These are phyloP conservation scores for Pythium periplocum DNA, from an alignment of 352 stramenopile species.

Conservation along the genomic window DNA sequence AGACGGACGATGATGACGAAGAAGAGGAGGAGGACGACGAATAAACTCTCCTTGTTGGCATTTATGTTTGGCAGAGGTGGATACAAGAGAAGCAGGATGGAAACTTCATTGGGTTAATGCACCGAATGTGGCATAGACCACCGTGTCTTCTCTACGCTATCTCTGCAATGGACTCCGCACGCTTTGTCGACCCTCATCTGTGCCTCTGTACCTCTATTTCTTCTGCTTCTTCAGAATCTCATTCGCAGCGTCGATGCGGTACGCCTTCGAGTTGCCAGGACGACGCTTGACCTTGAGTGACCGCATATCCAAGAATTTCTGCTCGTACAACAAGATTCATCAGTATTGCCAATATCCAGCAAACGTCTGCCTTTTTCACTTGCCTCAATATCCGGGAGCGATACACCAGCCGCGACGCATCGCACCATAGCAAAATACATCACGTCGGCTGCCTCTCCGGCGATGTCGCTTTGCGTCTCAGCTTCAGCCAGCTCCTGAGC, in stretches of 20 bases:
- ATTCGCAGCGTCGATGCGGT: conserved; percentile 77
- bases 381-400: conserved; percentile 90
- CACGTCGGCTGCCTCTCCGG: conserved; percentile 93
- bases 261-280: conserved; percentile 84
- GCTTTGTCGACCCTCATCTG: no score
- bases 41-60: conserved; percentile 8
- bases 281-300: conserved; percentile 90
- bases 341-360: neutral
- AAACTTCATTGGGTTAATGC: no score
- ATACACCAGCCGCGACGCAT: conserved; percentile 88
- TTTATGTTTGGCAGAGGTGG: no score
- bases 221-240: conserved; percentile 59
- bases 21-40: conserved; percentile 74
- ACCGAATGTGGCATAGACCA: no score
- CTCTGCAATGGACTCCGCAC: no score
- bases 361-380: neutral
- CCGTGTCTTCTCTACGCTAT: no score
- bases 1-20: conserved; percentile 71
- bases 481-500: conserved; percentile 92
- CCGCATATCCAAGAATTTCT: conserved; percentile 89
- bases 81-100: no score
- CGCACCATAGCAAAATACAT: conserved; percentile 96
- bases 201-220: neutral
- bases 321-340: neutral
- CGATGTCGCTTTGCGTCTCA: conserved; percentile 81